These are phyloP conservation scores for Yamadazyma phyllophila DNA, from an alignment of 805 yeast species.

Conservation along the genomic window DNA sequence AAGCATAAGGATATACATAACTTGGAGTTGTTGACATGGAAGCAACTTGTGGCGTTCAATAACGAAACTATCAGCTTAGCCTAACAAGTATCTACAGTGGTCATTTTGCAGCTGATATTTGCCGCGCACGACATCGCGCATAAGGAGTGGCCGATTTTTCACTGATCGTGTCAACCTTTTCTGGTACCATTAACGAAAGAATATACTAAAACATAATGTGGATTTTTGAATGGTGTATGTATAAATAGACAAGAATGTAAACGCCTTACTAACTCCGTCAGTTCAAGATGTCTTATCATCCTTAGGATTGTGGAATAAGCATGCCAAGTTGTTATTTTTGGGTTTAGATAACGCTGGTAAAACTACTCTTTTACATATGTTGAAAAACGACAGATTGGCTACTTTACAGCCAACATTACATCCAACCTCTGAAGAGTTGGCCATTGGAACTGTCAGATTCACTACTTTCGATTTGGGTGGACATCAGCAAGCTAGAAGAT, in stretches of 20 bases:
- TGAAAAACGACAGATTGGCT: slow-evolving; percentile 91
- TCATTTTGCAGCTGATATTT: neutral
- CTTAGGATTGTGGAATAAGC: slow-evolving; percentile 49
- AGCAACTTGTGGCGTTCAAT: slow-evolving; percentile 34
- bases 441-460: slow-evolving; percentile 94
- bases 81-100: slow-evolving; percentile 6
- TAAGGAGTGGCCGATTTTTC: slow-evolving; percentile 3
- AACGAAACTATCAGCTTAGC: slow-evolving; percentile 40
- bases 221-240: slow-evolving; percentile 25
- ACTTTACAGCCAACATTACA: slow-evolving; percentile 97
- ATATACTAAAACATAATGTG: slow-evolving; percentile 11
- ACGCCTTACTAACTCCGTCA: slow-evolving; percentile 5
- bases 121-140: neutral
- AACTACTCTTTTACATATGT: slow-evolving; percentile 47
- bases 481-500: slow-evolving; percentile 96
- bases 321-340: slow-evolving; percentile 45
- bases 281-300: slow-evolving; percentile 47
- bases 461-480: slow-evolving; percentile 99
- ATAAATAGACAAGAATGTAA: neutral
- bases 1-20: slow-evolving; percentile 36
- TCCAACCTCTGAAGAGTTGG: slow-evolving; percentile 97
- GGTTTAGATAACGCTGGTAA: slow-evolving; percentile 50
- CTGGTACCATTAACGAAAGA: too few species aligned
- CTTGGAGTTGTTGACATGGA: slow-evolving; percentile 25
- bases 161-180: too few species aligned